A percentile compares a stretch with the other conserved stretches of the same genome.
Conservation (phyloP, 148 eudicot species). For the Chenopodium album region DNA sequence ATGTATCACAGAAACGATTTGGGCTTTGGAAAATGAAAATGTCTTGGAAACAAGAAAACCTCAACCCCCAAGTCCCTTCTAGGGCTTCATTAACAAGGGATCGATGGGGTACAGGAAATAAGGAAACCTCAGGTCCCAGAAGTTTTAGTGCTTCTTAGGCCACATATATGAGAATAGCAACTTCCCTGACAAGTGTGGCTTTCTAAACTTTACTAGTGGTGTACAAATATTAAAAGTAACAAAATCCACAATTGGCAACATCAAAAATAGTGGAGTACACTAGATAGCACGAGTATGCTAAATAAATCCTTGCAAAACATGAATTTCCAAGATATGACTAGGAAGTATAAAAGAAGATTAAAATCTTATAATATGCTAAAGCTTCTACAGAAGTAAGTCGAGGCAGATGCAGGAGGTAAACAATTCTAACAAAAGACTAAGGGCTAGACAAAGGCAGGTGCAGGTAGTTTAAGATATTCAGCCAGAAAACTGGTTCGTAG, state of each 20-base stretch:
- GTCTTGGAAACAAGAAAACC: too few relatives aligned
- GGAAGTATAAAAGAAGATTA: not conserved
- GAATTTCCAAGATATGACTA: not conserved
- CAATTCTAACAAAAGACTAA: not conserved
- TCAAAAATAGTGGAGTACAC: not conserved
- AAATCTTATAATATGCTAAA: not conserved
- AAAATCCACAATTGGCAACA: not conserved
- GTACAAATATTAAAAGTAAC: not conserved
- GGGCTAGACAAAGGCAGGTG: not conserved
- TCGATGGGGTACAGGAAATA: too few relatives aligned
- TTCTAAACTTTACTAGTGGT: not conserved
- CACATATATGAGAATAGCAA: not conserved
- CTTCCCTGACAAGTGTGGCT: not conserved
- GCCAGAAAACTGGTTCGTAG: not conserved
- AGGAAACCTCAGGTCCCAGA: too few relatives aligned
- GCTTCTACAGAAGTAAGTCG: not conserved
- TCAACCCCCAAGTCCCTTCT: too few relatives aligned
- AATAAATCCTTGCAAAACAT: not conserved
- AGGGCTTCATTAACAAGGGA: too few relatives aligned
- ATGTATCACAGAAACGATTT: too few relatives aligned
- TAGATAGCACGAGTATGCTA: not conserved
- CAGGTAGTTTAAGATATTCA: constrained; percentile 1
- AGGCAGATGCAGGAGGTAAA: not conserved
- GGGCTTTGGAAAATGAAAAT: too few relatives aligned
- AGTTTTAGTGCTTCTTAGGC: too few relatives aligned